Evolutionary conservation across 352 stramenopile genomes (phyloP), one percentile per base, ranked within the genome.

Genomic region (Phytophthora tentaculata): DNA sequence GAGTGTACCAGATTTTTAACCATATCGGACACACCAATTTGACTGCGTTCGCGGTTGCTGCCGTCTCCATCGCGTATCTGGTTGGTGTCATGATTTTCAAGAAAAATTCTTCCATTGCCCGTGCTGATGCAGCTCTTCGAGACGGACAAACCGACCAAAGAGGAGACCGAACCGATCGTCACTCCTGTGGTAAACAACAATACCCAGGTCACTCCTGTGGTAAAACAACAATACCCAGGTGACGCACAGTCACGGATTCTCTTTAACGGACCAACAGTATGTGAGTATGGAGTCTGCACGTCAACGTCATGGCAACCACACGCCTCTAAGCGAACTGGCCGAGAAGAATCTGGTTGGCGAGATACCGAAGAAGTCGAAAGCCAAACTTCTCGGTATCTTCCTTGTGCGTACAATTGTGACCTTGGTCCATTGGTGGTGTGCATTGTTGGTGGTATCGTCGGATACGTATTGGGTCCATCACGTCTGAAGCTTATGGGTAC

Each of bases 391-490:
- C 5, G 5, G 5, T 9, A 32, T 9, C 49, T 61, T 10, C 41
- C 75, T 2, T 49, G 72, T 2, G 72, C 81, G 39, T 83, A 79
- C 49, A 23, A 89, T n/a, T 79, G 77, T 51, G 76, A 90, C 29
- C 49, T 92, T 13, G 88, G 84, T 10, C 86, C 89, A 6, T 60
- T 97, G 17, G 68, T 92, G 6, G 87, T 97, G 4, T 91, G 86
- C 29, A 61, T 91, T 16, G 50, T 92, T 19, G 76, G 79, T 23
- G 92, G 92, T 26, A 63, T 86, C 26, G 61, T 74, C 12, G 77
- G 72, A 2, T 81, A 84, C 44, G 65, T 64, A 19, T 53, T 85
- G 19, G 87, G 91, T 12, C 53, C 79, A 1, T 74, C 81, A 20
- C 77, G 74, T n/a, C 76, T 97, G 58, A 85, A 81, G 37, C 78